These are phyloP conservation scores for Pseudovirgaria hyperparasitica DNA, from an alignment of 2,329 filamentous ascomycete genomes.

Conservation along the genomic window DNA sequence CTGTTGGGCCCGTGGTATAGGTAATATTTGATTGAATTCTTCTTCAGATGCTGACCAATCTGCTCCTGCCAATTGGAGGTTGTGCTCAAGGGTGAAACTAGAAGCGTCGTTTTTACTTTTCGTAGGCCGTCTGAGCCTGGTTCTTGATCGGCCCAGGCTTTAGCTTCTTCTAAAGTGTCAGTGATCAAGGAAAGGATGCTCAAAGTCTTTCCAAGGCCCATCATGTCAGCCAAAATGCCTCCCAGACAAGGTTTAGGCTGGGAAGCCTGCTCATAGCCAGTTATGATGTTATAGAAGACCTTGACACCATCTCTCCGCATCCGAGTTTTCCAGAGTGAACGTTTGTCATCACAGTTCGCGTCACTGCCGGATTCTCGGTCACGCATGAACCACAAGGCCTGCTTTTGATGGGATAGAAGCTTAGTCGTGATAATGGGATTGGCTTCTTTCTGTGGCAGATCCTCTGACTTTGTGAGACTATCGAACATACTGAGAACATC, in stretches of 20 bases:
- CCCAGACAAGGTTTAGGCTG: constrained; percentile 26
- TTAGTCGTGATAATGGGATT: constrained; percentile 49
- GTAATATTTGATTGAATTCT: constrained; percentile 54
- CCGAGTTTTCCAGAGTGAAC: constrained; percentile 64
- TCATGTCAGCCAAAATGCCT: constrained; percentile 38
- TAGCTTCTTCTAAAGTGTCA: constrained; percentile 49
- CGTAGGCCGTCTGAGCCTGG: constrained; percentile 34
- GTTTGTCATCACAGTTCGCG: constrained; percentile 45
- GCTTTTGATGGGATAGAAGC: constrained; percentile 76
- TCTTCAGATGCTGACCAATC: constrained; percentile 66
- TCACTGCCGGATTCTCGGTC: constrained; percentile 57
- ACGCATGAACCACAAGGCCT: constrained; percentile 78
- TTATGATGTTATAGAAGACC: constrained; percentile 75
- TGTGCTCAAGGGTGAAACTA: constrained; percentile 82
- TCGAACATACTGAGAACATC: constrained; percentile 85
- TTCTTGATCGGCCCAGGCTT: constrained; percentile 43
- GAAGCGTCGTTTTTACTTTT: constrained; percentile 68
- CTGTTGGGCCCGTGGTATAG: constrained; percentile 78
- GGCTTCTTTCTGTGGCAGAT: constrained; percentile 62
- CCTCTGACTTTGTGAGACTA: constrained; percentile 61
- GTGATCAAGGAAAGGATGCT: constrained; percentile 72
- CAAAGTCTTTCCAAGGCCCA: constrained; percentile 44
- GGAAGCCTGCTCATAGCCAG: constrained; percentile 34
- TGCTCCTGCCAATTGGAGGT: constrained; percentile 93
- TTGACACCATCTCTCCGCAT: constrained; percentile 43